Percentiles rank a stretch among this genome's conserved stretches.
These are phyloP conservation scores for Sporodiniella umbellata DNA, from an alignment of 371 early-diverging fungal species.

Conservation along the genomic window DNA sequence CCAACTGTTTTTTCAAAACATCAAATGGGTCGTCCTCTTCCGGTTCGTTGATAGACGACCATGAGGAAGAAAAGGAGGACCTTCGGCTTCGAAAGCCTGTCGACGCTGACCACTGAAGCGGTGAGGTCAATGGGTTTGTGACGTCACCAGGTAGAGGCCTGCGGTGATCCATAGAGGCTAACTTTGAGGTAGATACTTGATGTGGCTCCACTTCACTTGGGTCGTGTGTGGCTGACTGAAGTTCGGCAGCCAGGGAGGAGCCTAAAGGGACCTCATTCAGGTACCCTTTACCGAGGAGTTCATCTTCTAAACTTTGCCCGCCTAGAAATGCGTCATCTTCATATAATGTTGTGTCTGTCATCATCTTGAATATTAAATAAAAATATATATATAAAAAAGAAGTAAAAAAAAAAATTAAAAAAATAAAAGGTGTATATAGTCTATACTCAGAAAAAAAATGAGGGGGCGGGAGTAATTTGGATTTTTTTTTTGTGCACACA, in stretches of 20 bases:
- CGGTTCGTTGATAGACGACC: constrained; percentile 37
- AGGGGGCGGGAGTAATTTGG: too few relatives aligned
- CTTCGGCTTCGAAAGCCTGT: constrained; percentile 37
- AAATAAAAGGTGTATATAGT: too few relatives aligned
- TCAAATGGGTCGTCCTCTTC: constrained; percentile 53
- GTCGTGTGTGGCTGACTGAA: constrained; percentile 39
- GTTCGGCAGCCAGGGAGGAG: constrained; percentile 49
- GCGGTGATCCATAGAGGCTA: constrained; percentile 33
- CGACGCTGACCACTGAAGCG: constrained; percentile 35
- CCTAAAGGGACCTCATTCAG: constrained; percentile 33
- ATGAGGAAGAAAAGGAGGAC: constrained; percentile 36
- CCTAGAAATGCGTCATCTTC: constrained; percentile 41
- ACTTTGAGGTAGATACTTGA: constrained; percentile 17
- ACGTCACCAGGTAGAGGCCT: constrained; percentile 14
- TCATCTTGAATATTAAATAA: too few relatives aligned
- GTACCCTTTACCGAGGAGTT: constrained; percentile 46
- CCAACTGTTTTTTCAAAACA: constrained; percentile 42
- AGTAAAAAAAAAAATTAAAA: too few relatives aligned
- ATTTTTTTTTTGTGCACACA: too few relatives aligned
- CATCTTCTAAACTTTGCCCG: constrained; percentile 44
- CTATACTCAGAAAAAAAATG: too few relatives aligned
- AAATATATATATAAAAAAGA: too few relatives aligned
- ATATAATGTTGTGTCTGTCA: constrained; percentile 20
- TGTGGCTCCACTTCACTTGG: constrained; percentile 5
- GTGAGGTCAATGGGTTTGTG: constrained; percentile 19